phyloP scores from a whole-genome alignment of 306 rosid species.

The Carpinus viminea region DNA sequence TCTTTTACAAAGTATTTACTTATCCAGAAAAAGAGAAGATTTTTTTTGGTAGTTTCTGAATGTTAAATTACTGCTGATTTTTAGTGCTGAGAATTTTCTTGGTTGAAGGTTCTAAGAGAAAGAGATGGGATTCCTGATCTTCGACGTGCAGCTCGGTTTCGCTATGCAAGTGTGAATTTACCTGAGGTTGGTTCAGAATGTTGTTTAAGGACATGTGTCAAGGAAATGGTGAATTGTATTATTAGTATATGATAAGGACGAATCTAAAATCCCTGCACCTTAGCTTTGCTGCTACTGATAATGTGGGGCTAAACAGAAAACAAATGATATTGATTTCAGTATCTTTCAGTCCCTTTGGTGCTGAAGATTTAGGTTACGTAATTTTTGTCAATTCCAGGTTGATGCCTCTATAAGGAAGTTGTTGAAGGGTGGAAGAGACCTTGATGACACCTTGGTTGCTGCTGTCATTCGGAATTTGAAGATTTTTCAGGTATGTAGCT shows the following conservation, averaged over 20 bases:
- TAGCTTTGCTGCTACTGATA: background rate
- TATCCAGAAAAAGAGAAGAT: background rate
- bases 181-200: slow-evolving; percentile 67
- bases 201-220: slow-evolving; percentile 10
- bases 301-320: background rate
- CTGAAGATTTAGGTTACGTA: slow-evolving; percentile 2
- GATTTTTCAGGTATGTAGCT: slow-evolving; percentile 66
- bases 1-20: background rate
- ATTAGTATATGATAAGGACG: slow-evolving; percentile 16
- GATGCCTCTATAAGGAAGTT: slow-evolving; percentile 58
- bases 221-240: slow-evolving; percentile 2
- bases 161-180: slow-evolving; percentile 69
- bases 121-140: slow-evolving; percentile 87
- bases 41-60: slow-evolving; percentile 13
- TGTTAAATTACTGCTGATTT: slow-evolving; percentile 25
- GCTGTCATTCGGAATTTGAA: slow-evolving; percentile 77
- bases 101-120: slow-evolving; percentile 69
- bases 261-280: background rate
- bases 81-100: slow-evolving; percentile 19
- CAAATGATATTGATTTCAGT: background rate
- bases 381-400: slow-evolving; percentile 45
- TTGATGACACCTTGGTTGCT: slow-evolving; percentile 71
- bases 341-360: background rate
- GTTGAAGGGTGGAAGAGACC: slow-evolving; percentile 68
- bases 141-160: slow-evolving; percentile 79